Evolutionary conservation across 2,329 filamentous ascomycete species (phyloP).

Genomic region (Zymoseptoria pseudotritici): DNA sequence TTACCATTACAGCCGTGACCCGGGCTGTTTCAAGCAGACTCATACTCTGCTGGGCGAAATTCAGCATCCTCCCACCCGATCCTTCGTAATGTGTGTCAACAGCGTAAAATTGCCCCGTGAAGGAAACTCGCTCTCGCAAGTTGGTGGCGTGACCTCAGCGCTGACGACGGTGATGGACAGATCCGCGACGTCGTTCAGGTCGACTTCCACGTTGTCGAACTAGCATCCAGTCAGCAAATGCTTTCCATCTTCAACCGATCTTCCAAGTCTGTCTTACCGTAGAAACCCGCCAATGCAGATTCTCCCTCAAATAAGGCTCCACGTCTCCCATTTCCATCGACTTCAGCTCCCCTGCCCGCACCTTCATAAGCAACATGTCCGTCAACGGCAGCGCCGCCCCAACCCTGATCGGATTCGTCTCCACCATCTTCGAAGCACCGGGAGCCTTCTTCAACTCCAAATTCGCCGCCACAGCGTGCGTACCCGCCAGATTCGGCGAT

Average conservation of each 20-base stretch:
- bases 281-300: conserved; percentile 30
- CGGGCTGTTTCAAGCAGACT: background rate
- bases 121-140: conserved; percentile 31
- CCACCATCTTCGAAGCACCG: background rate
- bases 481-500: conserved; percentile 53
- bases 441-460: background rate
- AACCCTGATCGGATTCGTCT: conserved; percentile 14
- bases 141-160: conserved; percentile 33
- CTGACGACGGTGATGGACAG: conserved; percentile 35
- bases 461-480: conserved; percentile 43
- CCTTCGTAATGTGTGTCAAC: conserved; percentile 1
- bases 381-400: conserved; percentile 42
- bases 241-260: too few species aligned
- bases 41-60: background rate
- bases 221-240: conserved; percentile 9
- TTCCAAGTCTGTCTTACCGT: conserved; percentile 7
- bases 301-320: conserved; percentile 24
- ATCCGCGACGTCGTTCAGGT: conserved; percentile 28
- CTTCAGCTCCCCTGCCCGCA: conserved; percentile 28
- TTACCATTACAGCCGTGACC: too few species aligned
- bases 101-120: conserved; percentile 27
- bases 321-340: conserved; percentile 24
- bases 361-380: conserved; percentile 32
- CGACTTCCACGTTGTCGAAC: conserved; percentile 33
- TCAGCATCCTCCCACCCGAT: background rate